Conservation (phyloP, 768 basidiomycete genomes). For the Tephrocybe sp. region DNA sequence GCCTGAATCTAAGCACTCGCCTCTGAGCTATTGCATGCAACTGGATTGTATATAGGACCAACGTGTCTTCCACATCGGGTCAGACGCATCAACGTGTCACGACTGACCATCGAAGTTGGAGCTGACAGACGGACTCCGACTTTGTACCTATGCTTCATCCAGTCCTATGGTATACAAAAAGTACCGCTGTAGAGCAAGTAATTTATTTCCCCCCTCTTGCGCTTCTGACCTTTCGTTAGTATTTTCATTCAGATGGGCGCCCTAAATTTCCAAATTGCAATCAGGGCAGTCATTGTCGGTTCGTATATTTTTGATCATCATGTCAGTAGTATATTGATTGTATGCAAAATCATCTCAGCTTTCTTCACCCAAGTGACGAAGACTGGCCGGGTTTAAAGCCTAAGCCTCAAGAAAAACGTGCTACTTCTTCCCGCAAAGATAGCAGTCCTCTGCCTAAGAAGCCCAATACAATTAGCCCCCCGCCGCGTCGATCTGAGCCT, state of each 20-base stretch:
- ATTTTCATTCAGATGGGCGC: conserved; percentile 44
- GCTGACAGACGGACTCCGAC: not conserved
- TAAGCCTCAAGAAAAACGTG: conserved; percentile 15
- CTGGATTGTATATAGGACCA: too few relatives aligned
- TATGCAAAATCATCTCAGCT: conserved; percentile 22
- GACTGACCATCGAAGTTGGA: not conserved
- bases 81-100: not conserved
- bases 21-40: too few relatives aligned
- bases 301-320: conserved; percentile 12
- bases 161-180: conserved; percentile 33
- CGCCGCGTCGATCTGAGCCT: conserved; percentile 13
- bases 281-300: conserved; percentile 51
- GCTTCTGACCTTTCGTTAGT: conserved; percentile 24
- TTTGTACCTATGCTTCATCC: not conserved
- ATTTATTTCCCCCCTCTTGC: not conserved
- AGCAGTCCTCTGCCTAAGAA: conserved; percentile 5
- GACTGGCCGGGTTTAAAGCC: conserved; percentile 34
- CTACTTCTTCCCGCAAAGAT: conserved; percentile 6
- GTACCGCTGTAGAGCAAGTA: conserved; percentile 44
- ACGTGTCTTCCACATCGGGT: too few relatives aligned
- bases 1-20: too few relatives aligned
- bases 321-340: not conserved
- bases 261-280: conserved; percentile 40
- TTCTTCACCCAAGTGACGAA: conserved; percentile 48
- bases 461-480: conserved; percentile 2